phyloP scores from a whole-genome alignment of 768 basidiomycete species.

The Boletus huronensis region DNA sequence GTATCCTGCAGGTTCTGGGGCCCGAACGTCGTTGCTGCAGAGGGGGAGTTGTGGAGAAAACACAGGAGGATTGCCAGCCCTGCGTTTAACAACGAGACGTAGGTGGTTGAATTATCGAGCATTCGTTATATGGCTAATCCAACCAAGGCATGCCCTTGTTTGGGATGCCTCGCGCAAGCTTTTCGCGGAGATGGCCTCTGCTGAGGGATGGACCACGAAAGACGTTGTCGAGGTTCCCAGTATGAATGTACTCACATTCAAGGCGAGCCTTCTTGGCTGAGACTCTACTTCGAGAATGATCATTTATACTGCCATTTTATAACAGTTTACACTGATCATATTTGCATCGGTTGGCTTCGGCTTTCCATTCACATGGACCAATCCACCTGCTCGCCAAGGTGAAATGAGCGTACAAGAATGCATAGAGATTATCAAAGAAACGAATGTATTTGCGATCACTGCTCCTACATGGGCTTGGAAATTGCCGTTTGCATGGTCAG shows the following conservation, averaged over 20 bases:
- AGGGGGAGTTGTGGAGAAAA: slow-evolving; percentile 19
- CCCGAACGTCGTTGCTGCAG: slow-evolving; percentile 11
- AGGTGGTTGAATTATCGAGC: neutral
- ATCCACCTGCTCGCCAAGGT: slow-evolving; percentile 11
- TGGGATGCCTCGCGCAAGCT: slow-evolving; percentile 19
- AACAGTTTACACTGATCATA: slow-evolving; percentile 21
- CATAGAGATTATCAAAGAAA: slow-evolving; percentile 13
- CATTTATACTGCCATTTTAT: neutral
- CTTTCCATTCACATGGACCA: slow-evolving; percentile 21
- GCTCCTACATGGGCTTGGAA: slow-evolving; percentile 25
- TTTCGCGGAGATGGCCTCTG: slow-evolving; percentile 18
- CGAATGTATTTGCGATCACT: slow-evolving; percentile 10
- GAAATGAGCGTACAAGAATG: slow-evolving; percentile 23
- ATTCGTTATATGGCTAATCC: neutral
- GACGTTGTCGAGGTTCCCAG: slow-evolving; percentile 12
- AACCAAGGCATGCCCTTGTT: slow-evolving; percentile 18
- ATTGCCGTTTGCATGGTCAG: slow-evolving; percentile 20
- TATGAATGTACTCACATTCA: slow-evolving; percentile 17
- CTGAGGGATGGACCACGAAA: slow-evolving; percentile 19
- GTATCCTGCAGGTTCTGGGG: slow-evolving; percentile 14
- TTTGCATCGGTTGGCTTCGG: slow-evolving; percentile 25
- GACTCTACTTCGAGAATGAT: neutral
- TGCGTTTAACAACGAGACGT: slow-evolving; percentile 26
- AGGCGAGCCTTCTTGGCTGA: slow-evolving; percentile 7
- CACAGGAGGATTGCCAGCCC: slow-evolving; percentile 19